These are phyloP conservation scores for Colletotrichum eleusines DNA, from an alignment of 2,329 filamentous ascomycete genomes.

Conservation along the genomic window DNA sequence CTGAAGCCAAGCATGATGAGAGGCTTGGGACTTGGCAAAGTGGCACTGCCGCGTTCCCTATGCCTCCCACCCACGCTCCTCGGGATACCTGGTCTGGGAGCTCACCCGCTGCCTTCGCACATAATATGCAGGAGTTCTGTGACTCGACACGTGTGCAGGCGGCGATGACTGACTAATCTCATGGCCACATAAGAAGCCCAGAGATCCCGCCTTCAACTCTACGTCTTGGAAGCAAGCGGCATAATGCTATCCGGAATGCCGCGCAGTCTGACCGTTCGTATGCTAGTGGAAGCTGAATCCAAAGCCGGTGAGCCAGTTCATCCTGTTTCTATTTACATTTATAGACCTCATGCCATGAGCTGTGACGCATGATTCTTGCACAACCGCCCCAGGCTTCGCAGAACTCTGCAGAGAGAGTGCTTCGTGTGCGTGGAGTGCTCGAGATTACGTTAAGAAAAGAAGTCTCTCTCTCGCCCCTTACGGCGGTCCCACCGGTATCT, in stretches of 20 bases:
- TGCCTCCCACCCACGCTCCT: neutral
- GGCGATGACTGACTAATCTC: neutral
- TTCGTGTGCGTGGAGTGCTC: neutral
- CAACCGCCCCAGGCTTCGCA: neutral
- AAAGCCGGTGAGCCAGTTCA: too few species aligned
- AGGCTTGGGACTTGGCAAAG: neutral
- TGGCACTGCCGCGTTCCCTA: neutral
- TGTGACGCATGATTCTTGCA: neutral
- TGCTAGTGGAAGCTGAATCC: fast-evolving
- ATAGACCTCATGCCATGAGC: neutral
- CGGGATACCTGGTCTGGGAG: neutral
- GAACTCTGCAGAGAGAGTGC: neutral
- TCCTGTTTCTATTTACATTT: neutral
- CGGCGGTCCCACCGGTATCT: neutral
- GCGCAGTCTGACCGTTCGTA: neutral
- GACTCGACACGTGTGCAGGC: neutral
- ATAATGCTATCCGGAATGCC: neutral
- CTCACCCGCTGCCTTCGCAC: neutral
- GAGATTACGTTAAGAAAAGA: neutral
- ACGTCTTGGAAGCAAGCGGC: neutral
- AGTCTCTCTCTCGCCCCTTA: neutral
- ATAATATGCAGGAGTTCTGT: neutral
- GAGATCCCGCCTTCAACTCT: neutral
- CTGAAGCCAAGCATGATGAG: neutral
- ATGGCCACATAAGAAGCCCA: neutral